phyloP scores from a whole-genome alignment of 345 rosid species.

The thale cress (Arabidopsis thaliana) region DNA sequence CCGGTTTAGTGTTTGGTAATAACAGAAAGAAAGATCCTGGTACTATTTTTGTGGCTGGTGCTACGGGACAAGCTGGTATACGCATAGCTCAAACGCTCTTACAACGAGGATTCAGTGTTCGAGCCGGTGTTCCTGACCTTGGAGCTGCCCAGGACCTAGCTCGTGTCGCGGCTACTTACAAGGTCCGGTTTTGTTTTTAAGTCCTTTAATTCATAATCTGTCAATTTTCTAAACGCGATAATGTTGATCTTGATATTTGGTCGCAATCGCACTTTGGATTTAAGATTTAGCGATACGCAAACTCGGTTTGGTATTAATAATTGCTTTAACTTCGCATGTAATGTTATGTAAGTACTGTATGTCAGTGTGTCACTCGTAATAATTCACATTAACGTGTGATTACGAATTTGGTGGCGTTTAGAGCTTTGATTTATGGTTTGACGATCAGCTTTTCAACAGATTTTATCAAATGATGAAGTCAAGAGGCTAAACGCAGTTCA shows the following conservation, averaged over 20 bases:
- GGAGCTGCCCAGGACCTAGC: conserved; percentile 88
- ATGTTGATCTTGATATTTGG: background rate
- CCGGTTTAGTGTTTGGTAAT: conserved; percentile 68
- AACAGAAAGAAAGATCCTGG: conserved; percentile 71
- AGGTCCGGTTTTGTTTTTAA: conserved; percentile 53
- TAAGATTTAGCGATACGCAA: background rate
- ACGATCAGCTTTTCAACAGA: conserved; percentile 49
- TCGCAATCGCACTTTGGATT: conserved; percentile 3
- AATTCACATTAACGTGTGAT: background rate
- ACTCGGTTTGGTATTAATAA: background rate
- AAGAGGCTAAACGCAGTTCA: conserved; percentile 88
- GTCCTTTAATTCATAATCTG: background rate
- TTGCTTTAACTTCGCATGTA: background rate
- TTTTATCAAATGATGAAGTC: conserved; percentile 77
- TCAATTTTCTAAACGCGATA: conserved; percentile 4
- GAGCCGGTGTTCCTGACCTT: conserved; percentile 92
- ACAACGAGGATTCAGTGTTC: conserved; percentile 79
- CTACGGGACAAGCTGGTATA: conserved; percentile 89
- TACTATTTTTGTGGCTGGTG: conserved; percentile 92
- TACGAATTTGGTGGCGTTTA: conserved; percentile 6
- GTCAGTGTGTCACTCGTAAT: background rate
- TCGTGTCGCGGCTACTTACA: conserved; percentile 77
- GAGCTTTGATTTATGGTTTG: conserved; percentile 21
- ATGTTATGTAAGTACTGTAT: too few species aligned
- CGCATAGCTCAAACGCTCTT: conserved; percentile 76